Evolutionary conservation across 164 flowering plant genomes (phyloP).

Genomic region (grape (Vitis vinifera)): DNA sequence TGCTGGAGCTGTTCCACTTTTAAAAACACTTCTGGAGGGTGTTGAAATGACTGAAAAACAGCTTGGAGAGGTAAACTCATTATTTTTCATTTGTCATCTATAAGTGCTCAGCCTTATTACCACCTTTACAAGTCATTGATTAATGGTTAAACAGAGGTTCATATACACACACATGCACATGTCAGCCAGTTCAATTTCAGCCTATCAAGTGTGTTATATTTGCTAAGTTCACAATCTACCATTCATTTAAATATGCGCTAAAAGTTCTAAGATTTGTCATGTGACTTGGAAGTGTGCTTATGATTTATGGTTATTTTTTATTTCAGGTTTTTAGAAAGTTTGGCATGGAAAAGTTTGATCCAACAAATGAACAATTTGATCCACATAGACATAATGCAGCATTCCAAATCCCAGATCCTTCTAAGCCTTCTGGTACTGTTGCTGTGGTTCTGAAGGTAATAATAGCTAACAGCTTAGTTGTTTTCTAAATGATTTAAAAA

Average conservation of each 20-base stretch:
- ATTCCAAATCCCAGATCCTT: conserved; percentile 73
- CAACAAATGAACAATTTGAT: conserved; percentile 77
- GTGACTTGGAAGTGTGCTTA: no score
- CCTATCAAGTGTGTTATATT: no score
- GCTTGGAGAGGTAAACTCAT: conserved; percentile 60
- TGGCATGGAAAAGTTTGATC: conserved; percentile 74
- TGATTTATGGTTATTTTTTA: conserved; percentile 4
- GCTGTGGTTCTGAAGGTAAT: conserved; percentile 82
- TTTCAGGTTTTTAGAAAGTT: conserved; percentile 74
- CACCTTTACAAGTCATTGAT: no score
- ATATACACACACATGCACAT: no score
- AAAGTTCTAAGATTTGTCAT: neutral
- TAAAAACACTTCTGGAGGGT: conserved; percentile 86
- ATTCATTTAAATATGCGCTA: no score
- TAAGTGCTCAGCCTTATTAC: no score
- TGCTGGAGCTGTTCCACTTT: conserved; percentile 65
- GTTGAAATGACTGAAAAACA: conserved; percentile 98
- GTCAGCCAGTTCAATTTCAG: no score
- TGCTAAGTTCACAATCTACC: no score
- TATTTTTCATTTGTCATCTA: neutral
- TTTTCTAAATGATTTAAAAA: neutral
- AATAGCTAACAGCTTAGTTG: neutral
- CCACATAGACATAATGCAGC: conserved; percentile 84
- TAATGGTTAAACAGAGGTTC: no score
- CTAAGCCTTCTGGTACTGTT: conserved; percentile 76